Evolutionary conservation across 768 basidiomycete genomes (phyloP).

Genomic region (Tricholoma furcatifolium): DNA sequence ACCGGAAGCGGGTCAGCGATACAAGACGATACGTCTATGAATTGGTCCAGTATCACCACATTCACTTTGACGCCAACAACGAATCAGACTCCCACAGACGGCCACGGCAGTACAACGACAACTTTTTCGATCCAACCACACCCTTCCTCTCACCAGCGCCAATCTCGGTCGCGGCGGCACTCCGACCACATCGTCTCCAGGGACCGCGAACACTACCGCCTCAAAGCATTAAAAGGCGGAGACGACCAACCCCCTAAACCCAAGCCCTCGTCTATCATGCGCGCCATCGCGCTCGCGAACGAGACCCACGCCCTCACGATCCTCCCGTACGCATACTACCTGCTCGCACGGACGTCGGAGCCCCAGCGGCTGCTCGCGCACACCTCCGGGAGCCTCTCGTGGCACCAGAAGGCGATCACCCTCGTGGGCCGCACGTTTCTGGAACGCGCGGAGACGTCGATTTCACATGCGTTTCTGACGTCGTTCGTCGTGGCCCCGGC

Average conservation of each 20-base stretch:
- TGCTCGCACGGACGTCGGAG: slow-evolving; percentile 38
- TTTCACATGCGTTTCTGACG: slow-evolving; percentile 38
- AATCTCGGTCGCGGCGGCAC: background rate
- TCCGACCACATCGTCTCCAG: slow-evolving; percentile 1
- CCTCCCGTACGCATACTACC: slow-evolving; percentile 49
- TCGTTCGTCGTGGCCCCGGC: slow-evolving; percentile 32
- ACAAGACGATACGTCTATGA: slow-evolving; percentile 3
- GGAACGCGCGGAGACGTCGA: slow-evolving; percentile 36
- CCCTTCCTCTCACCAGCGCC: slow-evolving; percentile 1
- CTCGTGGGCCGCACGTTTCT: slow-evolving; percentile 39
- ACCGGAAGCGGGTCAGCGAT: background rate
- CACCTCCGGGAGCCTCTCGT: slow-evolving; percentile 32
- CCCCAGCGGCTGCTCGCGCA: slow-evolving; percentile 35
- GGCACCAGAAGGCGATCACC: slow-evolving; percentile 38
- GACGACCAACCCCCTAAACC: slow-evolving; percentile 22
- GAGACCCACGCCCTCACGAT: slow-evolving; percentile 35
- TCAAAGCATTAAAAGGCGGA: background rate
- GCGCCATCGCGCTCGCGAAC: slow-evolving; percentile 42
- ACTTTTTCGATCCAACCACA: background rate
- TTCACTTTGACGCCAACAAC: background rate
- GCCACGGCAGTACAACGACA: background rate
- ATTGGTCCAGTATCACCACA: slow-evolving; percentile 4
- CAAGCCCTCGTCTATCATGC: slow-evolving; percentile 41
- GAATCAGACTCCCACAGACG: background rate
- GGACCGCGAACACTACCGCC: slow-evolving; percentile 6